Conservation (phyloP, 139 green algal species). For the Bryopsis sp. region DNA sequence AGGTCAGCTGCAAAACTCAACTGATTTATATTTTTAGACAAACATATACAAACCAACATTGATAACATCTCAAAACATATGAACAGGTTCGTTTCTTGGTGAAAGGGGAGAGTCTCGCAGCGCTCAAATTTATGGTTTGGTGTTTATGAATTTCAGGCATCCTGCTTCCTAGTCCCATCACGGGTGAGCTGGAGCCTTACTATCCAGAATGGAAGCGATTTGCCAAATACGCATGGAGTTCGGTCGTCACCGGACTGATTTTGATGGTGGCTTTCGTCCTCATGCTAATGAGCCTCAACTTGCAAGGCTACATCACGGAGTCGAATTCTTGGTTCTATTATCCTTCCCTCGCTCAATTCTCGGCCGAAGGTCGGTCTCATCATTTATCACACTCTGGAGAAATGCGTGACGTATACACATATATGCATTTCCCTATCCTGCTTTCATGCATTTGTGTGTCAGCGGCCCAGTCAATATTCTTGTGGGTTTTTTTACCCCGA, state of each 20-base stretch:
- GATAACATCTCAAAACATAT: no score
- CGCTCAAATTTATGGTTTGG: no score
- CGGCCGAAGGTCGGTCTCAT: background rate
- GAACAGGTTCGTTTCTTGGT: background rate
- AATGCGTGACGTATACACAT: background rate
- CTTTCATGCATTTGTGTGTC: no score
- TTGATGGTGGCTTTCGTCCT: background rate
- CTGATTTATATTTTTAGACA: no score
- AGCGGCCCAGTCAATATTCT: no score
- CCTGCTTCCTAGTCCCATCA: background rate
- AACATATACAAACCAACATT: no score
- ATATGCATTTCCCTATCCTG: background rate
- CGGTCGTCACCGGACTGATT: background rate
- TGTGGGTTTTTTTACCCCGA: no score
- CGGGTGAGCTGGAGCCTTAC: background rate
- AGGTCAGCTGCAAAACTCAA: background rate
- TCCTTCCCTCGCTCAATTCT: background rate
- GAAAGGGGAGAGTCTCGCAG: background rate
- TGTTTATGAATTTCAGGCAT: background rate
- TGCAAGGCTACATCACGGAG: conserved; percentile 5
- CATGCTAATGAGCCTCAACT: conserved; percentile 9
- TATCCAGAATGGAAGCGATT: conserved; percentile 6
- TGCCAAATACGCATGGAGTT: background rate
- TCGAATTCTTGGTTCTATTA: background rate
- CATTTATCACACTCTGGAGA: background rate